Evolutionary conservation across 495 filamentous ascomycete species (phyloP).

Genomic region (Ascodesmis nigricans): DNA sequence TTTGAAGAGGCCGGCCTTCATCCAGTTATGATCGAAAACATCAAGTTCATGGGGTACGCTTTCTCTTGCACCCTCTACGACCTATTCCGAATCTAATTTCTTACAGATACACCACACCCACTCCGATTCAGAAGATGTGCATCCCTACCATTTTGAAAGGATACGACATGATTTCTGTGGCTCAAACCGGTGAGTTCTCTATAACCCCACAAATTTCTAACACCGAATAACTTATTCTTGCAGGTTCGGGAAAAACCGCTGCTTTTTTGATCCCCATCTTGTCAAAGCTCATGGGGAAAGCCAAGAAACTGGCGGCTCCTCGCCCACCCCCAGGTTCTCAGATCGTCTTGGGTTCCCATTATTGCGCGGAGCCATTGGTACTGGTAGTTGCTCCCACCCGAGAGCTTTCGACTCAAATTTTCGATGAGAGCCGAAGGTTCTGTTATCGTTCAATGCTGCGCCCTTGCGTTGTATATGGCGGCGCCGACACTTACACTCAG

Average conservation of each 20-base stretch:
- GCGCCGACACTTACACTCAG: slow-evolving; percentile 92
- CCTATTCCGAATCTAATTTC: neutral
- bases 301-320: slow-evolving; percentile 46
- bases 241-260: slow-evolving; percentile 82
- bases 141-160: slow-evolving; percentile 93
- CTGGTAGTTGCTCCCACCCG: slow-evolving; percentile 89
- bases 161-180: slow-evolving; percentile 96
- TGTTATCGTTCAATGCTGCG: slow-evolving; percentile 97
- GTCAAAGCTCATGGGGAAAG: slow-evolving; percentile 79
- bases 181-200: slow-evolving; percentile 52
- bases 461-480: slow-evolving; percentile 95
- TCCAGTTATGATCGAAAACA: slow-evolving; percentile 57
- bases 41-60: slow-evolving; percentile 27
- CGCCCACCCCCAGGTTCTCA: slow-evolving; percentile 36
- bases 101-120: slow-evolving; percentile 58
- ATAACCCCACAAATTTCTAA: neutral
- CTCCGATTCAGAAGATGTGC: slow-evolving; percentile 94
- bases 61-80: neutral
- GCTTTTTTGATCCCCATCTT: slow-evolving; percentile 98
- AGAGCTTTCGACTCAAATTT: slow-evolving; percentile 96
- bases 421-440: slow-evolving; percentile 93
- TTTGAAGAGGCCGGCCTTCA: slow-evolving; percentile 69
- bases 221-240: slow-evolving; percentile 5
- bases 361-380: slow-evolving; percentile 88
- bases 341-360: slow-evolving; percentile 54